These are phyloP conservation scores for Yarrowia sp. DNA, from an alignment of 805 yeast genomes.

Conservation along the genomic window DNA sequence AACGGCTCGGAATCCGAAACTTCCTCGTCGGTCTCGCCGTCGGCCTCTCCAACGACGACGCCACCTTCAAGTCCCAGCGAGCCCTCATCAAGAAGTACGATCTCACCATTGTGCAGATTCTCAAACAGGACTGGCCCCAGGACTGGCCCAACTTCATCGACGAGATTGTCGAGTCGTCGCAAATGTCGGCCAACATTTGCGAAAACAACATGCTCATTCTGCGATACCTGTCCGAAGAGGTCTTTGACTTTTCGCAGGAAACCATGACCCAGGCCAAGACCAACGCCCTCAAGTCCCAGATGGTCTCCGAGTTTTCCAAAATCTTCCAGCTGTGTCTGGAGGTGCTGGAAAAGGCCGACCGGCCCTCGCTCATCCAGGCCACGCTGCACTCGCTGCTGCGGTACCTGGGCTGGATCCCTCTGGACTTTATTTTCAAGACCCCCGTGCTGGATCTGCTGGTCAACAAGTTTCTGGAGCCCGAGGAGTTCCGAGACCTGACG, in stretches of 20 bases:
- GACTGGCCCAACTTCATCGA: constrained; percentile 98
- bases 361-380: constrained; percentile 76
- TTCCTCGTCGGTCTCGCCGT: constrained; percentile 93
- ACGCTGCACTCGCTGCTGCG: constrained; percentile 78
- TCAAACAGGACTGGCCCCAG: constrained; percentile 98
- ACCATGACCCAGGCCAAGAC: constrained; percentile 97
- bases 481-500: constrained; percentile 76
- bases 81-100: constrained; percentile 90
- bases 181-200: constrained; percentile 86
- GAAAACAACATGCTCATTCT: constrained; percentile 95
- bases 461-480: constrained; percentile 69
- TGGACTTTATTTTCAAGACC: constrained; percentile 85
- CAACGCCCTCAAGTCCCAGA: constrained; percentile 69
- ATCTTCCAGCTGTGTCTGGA: constrained; percentile 91
- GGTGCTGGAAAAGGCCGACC: constrained; percentile 83
- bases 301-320: constrained; percentile 88
- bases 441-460: constrained; percentile 69
- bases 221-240: constrained; percentile 87
- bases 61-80: constrained; percentile 63
- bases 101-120: constrained; percentile 85
- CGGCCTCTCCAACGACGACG: constrained; percentile 80
- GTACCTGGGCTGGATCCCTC: constrained; percentile 93
- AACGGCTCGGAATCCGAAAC: constrained; percentile 88
- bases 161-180: constrained; percentile 80
- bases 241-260: constrained; percentile 91